Evolutionary conservation across 2,329 filamentous ascomycete species (phyloP).

Genomic region (Colletotrichum melonis): DNA sequence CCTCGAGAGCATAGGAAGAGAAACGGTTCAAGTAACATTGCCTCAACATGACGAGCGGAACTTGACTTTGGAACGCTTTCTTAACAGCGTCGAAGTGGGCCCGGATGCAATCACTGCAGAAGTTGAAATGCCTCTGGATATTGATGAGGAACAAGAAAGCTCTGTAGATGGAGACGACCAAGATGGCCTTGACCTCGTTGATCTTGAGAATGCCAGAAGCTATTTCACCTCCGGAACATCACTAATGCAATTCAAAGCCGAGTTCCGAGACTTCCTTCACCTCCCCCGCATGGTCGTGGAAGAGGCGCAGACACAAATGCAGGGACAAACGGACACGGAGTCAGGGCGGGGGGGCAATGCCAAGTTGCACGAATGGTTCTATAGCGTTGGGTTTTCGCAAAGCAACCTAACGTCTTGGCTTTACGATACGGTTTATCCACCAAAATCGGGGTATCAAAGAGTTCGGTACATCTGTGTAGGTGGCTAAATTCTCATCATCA

Average conservation of each 20-base stretch:
- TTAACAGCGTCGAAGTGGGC: neutral
- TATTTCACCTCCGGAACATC: neutral
- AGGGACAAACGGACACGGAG: too few relatives aligned
- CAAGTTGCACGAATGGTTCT: too few relatives aligned
- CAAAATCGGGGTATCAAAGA: neutral
- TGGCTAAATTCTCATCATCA: neutral
- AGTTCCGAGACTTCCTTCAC: neutral
- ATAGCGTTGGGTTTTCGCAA: neutral
- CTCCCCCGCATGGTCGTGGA: accelerated
- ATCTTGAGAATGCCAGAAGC: neutral
- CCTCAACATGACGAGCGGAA: neutral
- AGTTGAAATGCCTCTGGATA: neutral
- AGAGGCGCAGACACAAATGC: neutral
- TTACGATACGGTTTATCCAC: neutral
- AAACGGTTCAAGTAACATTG: neutral
- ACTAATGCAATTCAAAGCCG: neutral
- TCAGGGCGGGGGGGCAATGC: accelerated
- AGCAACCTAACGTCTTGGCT: neutral
- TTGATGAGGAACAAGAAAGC: neutral
- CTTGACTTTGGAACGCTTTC: neutral
- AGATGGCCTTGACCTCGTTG: accelerated
- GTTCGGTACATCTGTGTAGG: conserved; percentile 1
- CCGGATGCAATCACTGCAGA: neutral
- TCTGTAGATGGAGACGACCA: neutral
- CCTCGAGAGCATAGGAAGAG: accelerated